phyloP scores from a whole-genome alignment of 345 rosid species.

The Erucastrum elatum region DNA sequence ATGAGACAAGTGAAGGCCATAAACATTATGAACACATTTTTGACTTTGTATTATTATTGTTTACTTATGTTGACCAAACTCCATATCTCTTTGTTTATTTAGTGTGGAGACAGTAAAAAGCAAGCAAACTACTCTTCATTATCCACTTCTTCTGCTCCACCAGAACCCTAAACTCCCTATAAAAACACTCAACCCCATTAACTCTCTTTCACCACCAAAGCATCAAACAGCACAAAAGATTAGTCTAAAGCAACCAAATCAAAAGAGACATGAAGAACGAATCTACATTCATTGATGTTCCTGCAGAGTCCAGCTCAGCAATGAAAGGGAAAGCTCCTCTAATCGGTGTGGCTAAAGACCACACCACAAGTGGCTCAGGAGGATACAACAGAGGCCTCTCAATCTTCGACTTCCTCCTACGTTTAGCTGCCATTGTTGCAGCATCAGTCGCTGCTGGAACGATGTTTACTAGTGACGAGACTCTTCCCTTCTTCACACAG shows the following conservation, averaged over 20 bases:
- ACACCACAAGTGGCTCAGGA: slow-evolving; percentile 29
- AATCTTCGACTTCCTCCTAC: slow-evolving; percentile 68
- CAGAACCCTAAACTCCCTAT: slow-evolving; percentile 26
- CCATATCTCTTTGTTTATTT: slow-evolving; percentile 7
- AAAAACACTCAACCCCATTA: background rate
- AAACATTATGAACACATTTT: background rate
- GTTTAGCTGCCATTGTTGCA: slow-evolving; percentile 59
- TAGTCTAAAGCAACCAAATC: slow-evolving; percentile 16
- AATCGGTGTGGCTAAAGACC: slow-evolving; percentile 26
- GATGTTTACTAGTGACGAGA: slow-evolving; percentile 74
- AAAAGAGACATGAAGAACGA: slow-evolving; percentile 37
- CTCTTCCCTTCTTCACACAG: slow-evolving; percentile 90
- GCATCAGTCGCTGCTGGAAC: slow-evolving; percentile 60
- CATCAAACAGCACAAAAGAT: slow-evolving; percentile 15
- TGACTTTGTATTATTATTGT: slow-evolving; percentile 9
- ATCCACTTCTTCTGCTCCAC: slow-evolving; percentile 34
- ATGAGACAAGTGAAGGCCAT: background rate
- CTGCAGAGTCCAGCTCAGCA: slow-evolving; percentile 40
- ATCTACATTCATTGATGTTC: slow-evolving; percentile 34
- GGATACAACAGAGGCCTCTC: slow-evolving; percentile 61
- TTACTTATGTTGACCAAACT: slow-evolving; percentile 32
- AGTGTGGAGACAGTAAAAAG: slow-evolving; percentile 34
- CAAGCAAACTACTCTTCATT: slow-evolving; percentile 32
- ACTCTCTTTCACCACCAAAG: slow-evolving; percentile 16
- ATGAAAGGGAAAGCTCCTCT: slow-evolving; percentile 43